A percentile compares a stretch with the other conserved stretches of the same genome.
Conservation (phyloP, 2,329 filamentous ascomycete species). For the Eutypella sp. region DNA sequence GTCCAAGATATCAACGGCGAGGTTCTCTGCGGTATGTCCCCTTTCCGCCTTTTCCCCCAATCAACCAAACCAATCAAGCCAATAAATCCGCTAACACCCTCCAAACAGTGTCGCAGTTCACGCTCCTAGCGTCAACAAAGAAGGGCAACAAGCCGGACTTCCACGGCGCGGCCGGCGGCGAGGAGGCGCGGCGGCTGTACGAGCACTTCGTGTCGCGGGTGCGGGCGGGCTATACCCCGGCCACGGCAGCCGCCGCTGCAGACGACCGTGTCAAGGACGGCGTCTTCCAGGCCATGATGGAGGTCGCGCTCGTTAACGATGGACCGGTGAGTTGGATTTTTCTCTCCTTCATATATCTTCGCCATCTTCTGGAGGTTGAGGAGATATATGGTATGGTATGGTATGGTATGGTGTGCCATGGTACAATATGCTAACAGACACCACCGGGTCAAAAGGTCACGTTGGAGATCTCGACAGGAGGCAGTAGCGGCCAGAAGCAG, state of each 20-base stretch:
- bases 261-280: conserved; percentile 88
- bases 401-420: no score
- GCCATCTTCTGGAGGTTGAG: no score
- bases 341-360: not conserved
- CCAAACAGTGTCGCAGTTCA: conserved; percentile 85
- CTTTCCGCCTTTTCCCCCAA: not conserved
- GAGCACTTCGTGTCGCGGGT: conserved; percentile 77
- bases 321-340: conserved; percentile 53
- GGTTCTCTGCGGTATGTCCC: conserved; percentile 78
- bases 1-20: conserved; percentile 87
- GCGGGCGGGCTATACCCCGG: conserved; percentile 60
- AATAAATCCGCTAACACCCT: not conserved
- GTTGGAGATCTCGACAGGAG: conserved; percentile 1
- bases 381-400: no score
- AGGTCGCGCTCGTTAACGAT: conserved; percentile 88
- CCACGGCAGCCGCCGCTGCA: no score
- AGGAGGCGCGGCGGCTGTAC: conserved; percentile 77
- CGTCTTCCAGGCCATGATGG: conserved; percentile 99
- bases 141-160: conserved; percentile 96
- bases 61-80: not conserved
- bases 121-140: conserved; percentile 84
- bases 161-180: conserved; percentile 75
- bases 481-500: no score
- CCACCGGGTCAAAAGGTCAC: no score
- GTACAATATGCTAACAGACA: no score